phyloP scores from a whole-genome alignment of 805 yeast species.

The Kuraishia hungarica region DNA sequence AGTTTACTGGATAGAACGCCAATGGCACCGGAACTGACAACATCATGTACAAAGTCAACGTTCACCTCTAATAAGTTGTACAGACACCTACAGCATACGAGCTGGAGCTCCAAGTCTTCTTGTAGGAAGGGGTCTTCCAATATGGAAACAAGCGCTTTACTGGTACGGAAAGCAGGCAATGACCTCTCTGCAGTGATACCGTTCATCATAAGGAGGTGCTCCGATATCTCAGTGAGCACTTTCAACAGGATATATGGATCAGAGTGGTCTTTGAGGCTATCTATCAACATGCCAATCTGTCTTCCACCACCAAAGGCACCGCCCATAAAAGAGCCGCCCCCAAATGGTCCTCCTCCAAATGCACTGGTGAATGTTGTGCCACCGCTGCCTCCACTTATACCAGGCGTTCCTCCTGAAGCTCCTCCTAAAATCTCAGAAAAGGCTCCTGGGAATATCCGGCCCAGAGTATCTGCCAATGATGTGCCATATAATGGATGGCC shows the following conservation, averaged over 20 bases:
- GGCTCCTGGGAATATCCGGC: slow-evolving; percentile 15
- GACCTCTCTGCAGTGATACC: slow-evolving; percentile 51
- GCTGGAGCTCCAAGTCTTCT: slow-evolving; percentile 70
- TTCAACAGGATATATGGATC: slow-evolving; percentile 59
- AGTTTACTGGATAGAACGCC: slow-evolving; percentile 59
- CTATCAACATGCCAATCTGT: slow-evolving; percentile 20
- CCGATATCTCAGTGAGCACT: slow-evolving; percentile 56
- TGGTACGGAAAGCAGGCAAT: slow-evolving; percentile 51
- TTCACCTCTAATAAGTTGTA: slow-evolving; percentile 74
- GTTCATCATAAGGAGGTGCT: slow-evolving; percentile 60
- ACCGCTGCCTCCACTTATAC: not conserved
- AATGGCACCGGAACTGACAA: slow-evolving; percentile 58
- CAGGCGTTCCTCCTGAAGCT: not conserved
- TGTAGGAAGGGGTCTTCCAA: slow-evolving; percentile 48
- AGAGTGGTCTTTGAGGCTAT: slow-evolving; percentile 32
- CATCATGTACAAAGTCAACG: slow-evolving; percentile 51
- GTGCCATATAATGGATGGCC: slow-evolving; percentile 1
- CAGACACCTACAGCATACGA: slow-evolving; percentile 77
- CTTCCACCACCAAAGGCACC: slow-evolving; percentile 12
- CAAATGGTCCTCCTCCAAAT: slow-evolving; percentile 19
- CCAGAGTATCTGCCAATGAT: slow-evolving; percentile 7
- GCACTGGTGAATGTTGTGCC: slow-evolving; percentile 16
- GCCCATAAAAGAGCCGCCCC: slow-evolving; percentile 12
- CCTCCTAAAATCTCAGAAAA: slow-evolving; percentile 2
- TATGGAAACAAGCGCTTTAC: slow-evolving; percentile 46